Evolutionary conservation across 345 rosid genomes (phyloP).

Genomic region (Pseudoturritis turrita): DNA sequence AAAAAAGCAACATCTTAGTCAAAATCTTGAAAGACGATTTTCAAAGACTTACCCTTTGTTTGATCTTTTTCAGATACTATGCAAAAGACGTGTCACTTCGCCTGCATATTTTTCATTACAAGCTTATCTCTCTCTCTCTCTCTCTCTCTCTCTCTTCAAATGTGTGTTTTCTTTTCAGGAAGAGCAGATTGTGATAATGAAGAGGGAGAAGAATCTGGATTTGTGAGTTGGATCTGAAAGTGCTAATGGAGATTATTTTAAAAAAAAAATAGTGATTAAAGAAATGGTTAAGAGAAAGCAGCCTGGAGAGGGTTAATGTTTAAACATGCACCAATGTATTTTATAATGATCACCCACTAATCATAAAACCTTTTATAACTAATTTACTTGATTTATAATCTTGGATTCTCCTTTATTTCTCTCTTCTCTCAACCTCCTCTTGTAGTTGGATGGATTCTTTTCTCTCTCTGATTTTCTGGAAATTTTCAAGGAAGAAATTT

Average conservation of each 20-base stretch:
- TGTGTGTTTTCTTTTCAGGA: constrained; percentile 5
- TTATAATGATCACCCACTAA: constrained; percentile 34
- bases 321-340: constrained; percentile 28
- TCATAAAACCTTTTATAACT: not conserved
- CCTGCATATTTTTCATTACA: constrained; percentile 21
- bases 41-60: constrained; percentile 29
- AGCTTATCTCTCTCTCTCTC: constrained; percentile 8
- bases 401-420: constrained; percentile 13
- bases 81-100: constrained; percentile 28
- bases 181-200: constrained; percentile 42
- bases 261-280: constrained; percentile 21
- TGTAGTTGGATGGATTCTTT: constrained; percentile 16
- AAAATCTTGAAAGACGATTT: constrained; percentile 22
- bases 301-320: constrained; percentile 37
- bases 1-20: constrained; percentile 9
- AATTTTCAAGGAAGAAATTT: not conserved
- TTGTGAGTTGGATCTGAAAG: constrained; percentile 57
- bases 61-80: constrained; percentile 27
- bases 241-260: constrained; percentile 24
- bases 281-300: constrained; percentile 48
- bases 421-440: constrained; percentile 9
- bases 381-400: constrained; percentile 8
- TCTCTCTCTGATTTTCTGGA: not conserved
- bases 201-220: constrained; percentile 43
- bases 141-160: constrained; percentile 26